Evolutionary conservation across 495 filamentous ascomycete species (phyloP).

Genomic region (Entonaema liquescens): DNA sequence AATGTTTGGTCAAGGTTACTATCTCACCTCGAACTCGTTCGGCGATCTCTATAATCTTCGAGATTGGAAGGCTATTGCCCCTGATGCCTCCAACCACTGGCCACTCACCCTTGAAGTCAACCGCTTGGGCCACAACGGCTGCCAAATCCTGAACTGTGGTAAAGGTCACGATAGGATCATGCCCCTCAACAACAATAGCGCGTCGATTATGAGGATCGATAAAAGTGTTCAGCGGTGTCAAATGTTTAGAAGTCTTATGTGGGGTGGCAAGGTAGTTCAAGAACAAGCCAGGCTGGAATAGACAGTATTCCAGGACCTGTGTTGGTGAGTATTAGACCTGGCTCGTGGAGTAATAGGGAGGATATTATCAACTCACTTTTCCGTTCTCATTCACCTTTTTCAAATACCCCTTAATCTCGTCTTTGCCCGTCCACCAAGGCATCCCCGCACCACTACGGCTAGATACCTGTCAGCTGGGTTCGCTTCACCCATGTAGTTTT

Average conservation of each 20-base stretch:
- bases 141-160: constrained; percentile 60
- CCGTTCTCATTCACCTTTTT: constrained; percentile 59
- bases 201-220: constrained; percentile 61
- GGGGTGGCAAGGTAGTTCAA: constrained; percentile 63
- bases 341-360: too few relatives aligned
- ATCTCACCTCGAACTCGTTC: constrained; percentile 60
- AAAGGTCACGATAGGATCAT: constrained; percentile 53
- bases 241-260: constrained; percentile 58
- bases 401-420: constrained; percentile 58
- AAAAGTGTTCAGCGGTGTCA: constrained; percentile 50
- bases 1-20: neutral
- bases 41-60: constrained; percentile 56
- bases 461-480: neutral
- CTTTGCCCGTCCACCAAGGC: constrained; percentile 63
- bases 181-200: constrained; percentile 58
- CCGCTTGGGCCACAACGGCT: constrained; percentile 55
- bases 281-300: constrained; percentile 67
- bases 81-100: constrained; percentile 62
- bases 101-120: constrained; percentile 66
- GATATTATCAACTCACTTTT: constrained; percentile 46
- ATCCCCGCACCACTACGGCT: constrained; percentile 24
- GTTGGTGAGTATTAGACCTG: neutral
- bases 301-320: constrained; percentile 65
- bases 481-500: neutral
- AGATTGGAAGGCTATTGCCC: constrained; percentile 54